Conservation (phyloP, 164 flowering plant species). For the Dillenia suffruticosa region DNA sequence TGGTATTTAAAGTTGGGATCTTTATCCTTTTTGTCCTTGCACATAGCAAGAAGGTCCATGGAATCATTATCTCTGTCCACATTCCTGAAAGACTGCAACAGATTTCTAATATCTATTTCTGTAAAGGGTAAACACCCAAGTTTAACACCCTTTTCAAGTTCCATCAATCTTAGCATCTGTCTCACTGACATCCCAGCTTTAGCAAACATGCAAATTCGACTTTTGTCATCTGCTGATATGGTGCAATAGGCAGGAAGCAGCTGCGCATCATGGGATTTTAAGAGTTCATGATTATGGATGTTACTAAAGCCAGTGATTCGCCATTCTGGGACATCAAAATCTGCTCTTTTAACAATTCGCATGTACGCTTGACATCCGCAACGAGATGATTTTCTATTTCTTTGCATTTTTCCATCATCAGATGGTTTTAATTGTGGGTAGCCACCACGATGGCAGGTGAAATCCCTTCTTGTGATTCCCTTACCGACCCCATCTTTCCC, state of each 20-base stretch:
- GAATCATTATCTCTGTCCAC: conserved; percentile 66
- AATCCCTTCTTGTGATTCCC: conserved; percentile 82
- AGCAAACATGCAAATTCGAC: conserved; percentile 75
- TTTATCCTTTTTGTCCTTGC: conserved; percentile 68
- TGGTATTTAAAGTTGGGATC: conserved; percentile 61
- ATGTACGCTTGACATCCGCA: conserved; percentile 86
- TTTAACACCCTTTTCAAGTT: conserved; percentile 76
- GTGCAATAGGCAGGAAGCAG: conserved; percentile 61
- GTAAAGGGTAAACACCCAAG: conserved; percentile 72
- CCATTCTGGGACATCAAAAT: conserved; percentile 84
- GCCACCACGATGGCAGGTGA: conserved; percentile 85
- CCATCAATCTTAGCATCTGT: conserved; percentile 78
- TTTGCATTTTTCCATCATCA: conserved; percentile 68
- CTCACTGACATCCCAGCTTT: conserved; percentile 86
- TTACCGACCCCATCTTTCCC: conserved; percentile 84
- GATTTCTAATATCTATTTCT: conserved; percentile 73
- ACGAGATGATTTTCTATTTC: conserved; percentile 77
- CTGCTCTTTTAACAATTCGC: conserved; percentile 76
- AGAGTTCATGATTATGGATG: conserved; percentile 74
- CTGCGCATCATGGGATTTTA: conserved; percentile 48
- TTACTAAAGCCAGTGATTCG: conserved; percentile 76
- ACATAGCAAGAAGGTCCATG: conserved; percentile 65
- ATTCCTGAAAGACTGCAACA: conserved; percentile 65
- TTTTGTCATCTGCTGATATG: conserved; percentile 71
- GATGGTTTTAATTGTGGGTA: conserved; percentile 68